A percentile compares a stretch with the other conserved stretches of the same genome.
Evolutionary conservation across 2,329 filamentous ascomycete genomes (phyloP).

Genomic region (Ophiosphaerella narmari): DNA sequence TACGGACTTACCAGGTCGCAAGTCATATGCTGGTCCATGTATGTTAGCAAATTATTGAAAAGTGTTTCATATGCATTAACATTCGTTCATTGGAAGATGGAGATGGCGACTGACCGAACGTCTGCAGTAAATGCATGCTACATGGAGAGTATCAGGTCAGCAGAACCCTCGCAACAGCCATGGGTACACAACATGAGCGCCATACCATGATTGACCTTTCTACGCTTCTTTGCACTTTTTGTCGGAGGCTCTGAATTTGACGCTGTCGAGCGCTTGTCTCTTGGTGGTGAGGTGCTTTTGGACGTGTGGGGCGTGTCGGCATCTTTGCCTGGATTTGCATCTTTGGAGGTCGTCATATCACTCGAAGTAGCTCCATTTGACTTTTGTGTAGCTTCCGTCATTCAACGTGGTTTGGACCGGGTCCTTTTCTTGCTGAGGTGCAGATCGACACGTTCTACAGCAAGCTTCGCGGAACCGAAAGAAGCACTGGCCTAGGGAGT

Average conservation of each 20-base stretch:
- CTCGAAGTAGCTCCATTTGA: slow-evolving; percentile 44
- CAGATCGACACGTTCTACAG: slow-evolving; percentile 31
- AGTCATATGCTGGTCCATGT: slow-evolving; percentile 54
- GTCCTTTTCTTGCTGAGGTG: slow-evolving; percentile 30
- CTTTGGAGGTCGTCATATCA: slow-evolving; percentile 40
- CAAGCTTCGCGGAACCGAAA: slow-evolving; percentile 26
- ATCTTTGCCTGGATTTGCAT: slow-evolving; percentile 35
- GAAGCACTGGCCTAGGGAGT: slow-evolving; percentile 22
- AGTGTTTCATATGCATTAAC: slow-evolving; percentile 19
- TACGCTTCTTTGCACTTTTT: slow-evolving; percentile 53
- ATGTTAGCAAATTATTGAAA: slow-evolving; percentile 39
- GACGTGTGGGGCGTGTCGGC: slow-evolving; percentile 28
- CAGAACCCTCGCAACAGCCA: slow-evolving; percentile 25
- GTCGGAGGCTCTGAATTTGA: slow-evolving; percentile 35
- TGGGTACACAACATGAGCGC: slow-evolving; percentile 26
- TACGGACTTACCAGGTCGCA: slow-evolving; percentile 54
- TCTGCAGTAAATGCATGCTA: slow-evolving; percentile 59
- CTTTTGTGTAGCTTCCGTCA: slow-evolving; percentile 42
- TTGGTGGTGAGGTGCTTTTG: slow-evolving; percentile 35
- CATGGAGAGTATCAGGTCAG: slow-evolving; percentile 31
- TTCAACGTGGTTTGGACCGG: slow-evolving; percentile 42
- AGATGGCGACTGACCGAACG: slow-evolving; percentile 52
- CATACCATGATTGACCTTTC: slow-evolving; percentile 60
- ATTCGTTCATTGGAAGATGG: slow-evolving; percentile 26
- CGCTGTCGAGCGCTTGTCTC: slow-evolving; percentile 34